phyloP scores from a whole-genome alignment of 148 eudicot genomes.

The Hydrangea macrophylla region DNA sequence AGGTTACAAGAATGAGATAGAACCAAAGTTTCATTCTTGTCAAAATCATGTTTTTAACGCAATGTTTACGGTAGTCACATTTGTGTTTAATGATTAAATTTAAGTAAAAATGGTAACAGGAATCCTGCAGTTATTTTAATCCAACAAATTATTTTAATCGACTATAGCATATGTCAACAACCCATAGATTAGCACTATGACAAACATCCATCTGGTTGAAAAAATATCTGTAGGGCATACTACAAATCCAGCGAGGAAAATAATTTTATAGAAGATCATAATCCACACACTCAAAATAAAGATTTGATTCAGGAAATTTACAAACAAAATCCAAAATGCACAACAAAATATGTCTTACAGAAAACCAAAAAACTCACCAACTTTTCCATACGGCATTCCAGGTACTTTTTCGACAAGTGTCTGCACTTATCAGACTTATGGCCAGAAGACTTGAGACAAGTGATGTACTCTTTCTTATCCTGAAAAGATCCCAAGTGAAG shows the following conservation, averaged over 20 bases:
- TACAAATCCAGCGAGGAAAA: not conserved
- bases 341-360: not conserved
- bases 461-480: slow-evolving; percentile 81
- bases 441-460: slow-evolving; percentile 66
- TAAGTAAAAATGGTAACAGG: not conserved
- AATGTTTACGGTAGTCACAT: not conserved
- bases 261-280: not conserved
- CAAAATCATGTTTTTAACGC: not conserved
- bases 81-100: too few species aligned
- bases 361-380: slow-evolving; percentile 40
- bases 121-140: not conserved
- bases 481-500: slow-evolving; percentile 22
- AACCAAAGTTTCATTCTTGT: not conserved
- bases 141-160: too few species aligned
- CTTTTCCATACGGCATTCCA: slow-evolving; percentile 94
- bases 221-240: not conserved
- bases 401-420: slow-evolving; percentile 71
- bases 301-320: not conserved
- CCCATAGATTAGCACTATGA: not conserved
- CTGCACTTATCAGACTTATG: slow-evolving; percentile 82
- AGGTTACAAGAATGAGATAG: too few species aligned
- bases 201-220: too few species aligned
- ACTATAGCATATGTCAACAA: not conserved
- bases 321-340: not conserved
- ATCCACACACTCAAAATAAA: not conserved